These are phyloP conservation scores for Stemphylium lycopersici DNA, from an alignment of 2,329 filamentous ascomycete species.

Conservation along the genomic window DNA sequence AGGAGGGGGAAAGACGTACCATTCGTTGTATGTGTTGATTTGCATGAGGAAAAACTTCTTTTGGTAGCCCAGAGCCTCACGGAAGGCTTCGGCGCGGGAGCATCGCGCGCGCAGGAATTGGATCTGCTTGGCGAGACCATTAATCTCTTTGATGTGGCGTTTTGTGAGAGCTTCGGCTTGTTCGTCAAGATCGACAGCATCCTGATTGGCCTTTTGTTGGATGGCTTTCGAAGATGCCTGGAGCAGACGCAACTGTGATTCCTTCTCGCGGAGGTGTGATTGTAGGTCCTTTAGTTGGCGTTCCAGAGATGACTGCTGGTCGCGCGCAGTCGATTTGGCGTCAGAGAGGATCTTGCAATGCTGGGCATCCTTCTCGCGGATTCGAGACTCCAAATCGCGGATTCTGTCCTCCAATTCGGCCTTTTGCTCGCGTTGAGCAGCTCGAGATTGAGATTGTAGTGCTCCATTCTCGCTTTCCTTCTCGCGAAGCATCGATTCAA, in stretches of 20 bases:
- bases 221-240: slow-evolving; percentile 39
- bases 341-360: slow-evolving; percentile 37
- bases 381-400: slow-evolving; percentile 30
- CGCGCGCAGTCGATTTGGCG: slow-evolving; percentile 46
- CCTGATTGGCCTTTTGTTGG: slow-evolving; percentile 38
- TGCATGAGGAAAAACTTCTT: slow-evolving; percentile 83
- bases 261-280: slow-evolving; percentile 34
- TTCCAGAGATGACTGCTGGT: slow-evolving; percentile 45
- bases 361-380: slow-evolving; percentile 40
- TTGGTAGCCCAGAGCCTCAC: slow-evolving; percentile 80
- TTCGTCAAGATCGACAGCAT: slow-evolving; percentile 43
- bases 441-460: slow-evolving; percentile 50
- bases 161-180: slow-evolving; percentile 69
- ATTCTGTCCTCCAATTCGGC: slow-evolving; percentile 58
- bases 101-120: slow-evolving; percentile 85
- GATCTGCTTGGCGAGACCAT: slow-evolving; percentile 86
- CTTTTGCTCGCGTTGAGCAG: slow-evolving; percentile 63
- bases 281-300: slow-evolving; percentile 57
- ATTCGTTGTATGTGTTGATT: slow-evolving; percentile 83
- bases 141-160: slow-evolving; percentile 75
- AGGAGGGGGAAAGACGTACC: slow-evolving; percentile 66
- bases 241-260: slow-evolving; percentile 31
- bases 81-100: slow-evolving; percentile 78
- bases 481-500: slow-evolving; percentile 47
- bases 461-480: slow-evolving; percentile 38